Base-by-base conservation (phyloP, 2,329 filamentous ascomycete genomes). In the Helotiales sp. region DNA sequence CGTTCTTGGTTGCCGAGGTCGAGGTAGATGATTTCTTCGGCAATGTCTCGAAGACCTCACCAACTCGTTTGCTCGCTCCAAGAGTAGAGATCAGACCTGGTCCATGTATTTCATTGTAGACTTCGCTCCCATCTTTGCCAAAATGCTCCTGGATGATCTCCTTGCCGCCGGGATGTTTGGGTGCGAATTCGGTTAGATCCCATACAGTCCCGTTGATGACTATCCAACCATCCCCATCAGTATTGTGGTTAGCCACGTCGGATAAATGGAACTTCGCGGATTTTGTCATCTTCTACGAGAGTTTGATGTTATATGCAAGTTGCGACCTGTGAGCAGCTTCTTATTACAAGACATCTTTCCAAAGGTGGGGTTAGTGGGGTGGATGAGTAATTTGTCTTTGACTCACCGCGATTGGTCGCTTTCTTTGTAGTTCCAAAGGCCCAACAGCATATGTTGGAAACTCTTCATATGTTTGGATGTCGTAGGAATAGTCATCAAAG, bases 151-250 rank as follows among this genome's bases (percentile, higher is more conserved):
- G 57, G 73, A 69, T 70, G 75, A 81, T 79, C 42, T 75, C 77
- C 47, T 81, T 72, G 29, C 84, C 83, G 34, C 84, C 82, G 2
- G 83, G 82, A 69, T 86, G 83, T 57, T 84, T 76, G 10, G 80
- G 78, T 10, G 83, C 75, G 69, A 89, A 89, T 19, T 81, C 77
- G 25, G 82, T 85, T 33, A 89, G 74, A 69, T 89, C 84, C 75
- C 85, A 89, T 27, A 89, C 84, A 64, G 82, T 80, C 38, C 80
- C 81, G 69, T 89, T 81, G 25, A 90, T 79, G n/a, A 88, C 84
- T 57, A 90, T 81, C 87, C 87, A 90, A 67, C 80, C 81, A 62
- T 83, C 70, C 38, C 75, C 63, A 27, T 38, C 34, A 25, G 54
- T 38, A 25, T 38, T 47, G 40, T 57, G 54, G 22, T 48, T 38